Base-by-base conservation (phyloP, 2,329 filamentous ascomycete genomes). In the Fusarium beomiforme region DNA sequence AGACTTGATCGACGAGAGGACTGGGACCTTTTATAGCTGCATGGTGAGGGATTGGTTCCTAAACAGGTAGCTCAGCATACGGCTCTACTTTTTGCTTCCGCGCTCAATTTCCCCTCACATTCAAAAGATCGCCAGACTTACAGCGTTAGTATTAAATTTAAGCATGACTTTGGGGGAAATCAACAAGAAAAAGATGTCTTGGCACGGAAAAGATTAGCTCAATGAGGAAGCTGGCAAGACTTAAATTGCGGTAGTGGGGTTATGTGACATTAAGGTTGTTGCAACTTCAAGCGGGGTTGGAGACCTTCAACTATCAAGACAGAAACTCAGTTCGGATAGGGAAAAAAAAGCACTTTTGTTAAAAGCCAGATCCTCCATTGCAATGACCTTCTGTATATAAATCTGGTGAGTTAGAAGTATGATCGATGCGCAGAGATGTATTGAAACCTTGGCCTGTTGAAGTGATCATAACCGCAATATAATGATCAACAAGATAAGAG, bases 211-310 rank as follows among this genome's bases (percentile, higher is more conserved):
- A 57, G 46, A 57, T 55, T 72, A 57, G 49, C 70, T 67, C 24
- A 26, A 72, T 67, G 2, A 53, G 70, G 70, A 72, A 72, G 70
- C 57, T 73, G 47, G 16, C 39, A 53, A 50, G 63, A 42, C 39
- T 36, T n/a, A 29, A 16, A 21, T 24, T 14, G 23, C 31, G 47
- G 12, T 33, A 34, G 69, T 65, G 69, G 69, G 59, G 56, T 8
- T 41, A 56, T 58, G 68, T 57, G 65, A 26, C 59, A 24, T 49
- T 39, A 39, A 56, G 42, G n/a, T 60, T 62, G 12, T 64, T 53
- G 10, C 6, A 6, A 63, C 34, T 24, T 51, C 10, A 36, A 8
- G 65, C 59, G 65, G 65, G 65, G 64, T 68, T 50, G 14, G 10
- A 14, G 21, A 31, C 3, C 31, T 6, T 17, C 23, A n/a, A 23